A percentile compares a stretch with the other conserved stretches of the same genome.
Conservation (phyloP, 306 rosid species). For the Gastrolobium bilobum region DNA sequence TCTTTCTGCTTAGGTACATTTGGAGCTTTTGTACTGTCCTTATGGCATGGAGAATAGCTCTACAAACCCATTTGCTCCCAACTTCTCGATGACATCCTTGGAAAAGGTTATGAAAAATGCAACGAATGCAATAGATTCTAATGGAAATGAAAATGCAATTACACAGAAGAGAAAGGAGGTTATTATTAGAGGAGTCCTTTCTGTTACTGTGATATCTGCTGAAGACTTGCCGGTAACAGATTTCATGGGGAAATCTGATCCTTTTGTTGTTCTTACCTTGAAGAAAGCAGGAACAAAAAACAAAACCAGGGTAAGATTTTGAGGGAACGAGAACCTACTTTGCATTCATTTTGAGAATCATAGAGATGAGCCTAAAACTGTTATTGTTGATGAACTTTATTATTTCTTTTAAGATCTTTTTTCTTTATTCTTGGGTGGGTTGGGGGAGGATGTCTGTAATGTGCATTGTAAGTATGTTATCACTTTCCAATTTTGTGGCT, state of each 20-base stretch:
- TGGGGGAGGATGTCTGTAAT: slow-evolving; percentile 34
- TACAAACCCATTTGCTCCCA: slow-evolving; percentile 79
- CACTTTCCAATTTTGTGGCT: slow-evolving; percentile 33
- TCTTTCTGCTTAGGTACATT: slow-evolving; percentile 73
- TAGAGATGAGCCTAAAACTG: slow-evolving; percentile 16
- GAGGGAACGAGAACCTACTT: slow-evolving; percentile 21
- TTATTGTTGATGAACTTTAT: not conserved
- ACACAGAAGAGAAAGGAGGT: slow-evolving; percentile 79
- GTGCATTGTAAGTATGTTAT: slow-evolving; percentile 2
- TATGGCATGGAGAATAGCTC: slow-evolving; percentile 78
- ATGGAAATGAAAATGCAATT: slow-evolving; percentile 68
- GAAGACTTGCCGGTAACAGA: slow-evolving; percentile 93
- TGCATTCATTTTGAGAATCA: slow-evolving; percentile 19
- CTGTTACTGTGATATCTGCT: slow-evolving; percentile 88
- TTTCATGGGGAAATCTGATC: slow-evolving; percentile 94
- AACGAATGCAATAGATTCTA: slow-evolving; percentile 69
- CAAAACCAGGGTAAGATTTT: slow-evolving; percentile 83
- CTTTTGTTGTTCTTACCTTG: slow-evolving; percentile 82
- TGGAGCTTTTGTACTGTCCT: slow-evolving; percentile 94
- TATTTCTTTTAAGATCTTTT: slow-evolving; percentile 14
- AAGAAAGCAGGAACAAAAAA: slow-evolving; percentile 86
- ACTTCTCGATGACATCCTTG: slow-evolving; percentile 80
- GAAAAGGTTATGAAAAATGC: slow-evolving; percentile 82
- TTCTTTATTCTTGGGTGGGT: slow-evolving; percentile 37
- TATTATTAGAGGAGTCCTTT: slow-evolving; percentile 91